Base-by-base conservation (phyloP, 768 basidiomycete genomes). In the Boletellus ananiceps region DNA sequence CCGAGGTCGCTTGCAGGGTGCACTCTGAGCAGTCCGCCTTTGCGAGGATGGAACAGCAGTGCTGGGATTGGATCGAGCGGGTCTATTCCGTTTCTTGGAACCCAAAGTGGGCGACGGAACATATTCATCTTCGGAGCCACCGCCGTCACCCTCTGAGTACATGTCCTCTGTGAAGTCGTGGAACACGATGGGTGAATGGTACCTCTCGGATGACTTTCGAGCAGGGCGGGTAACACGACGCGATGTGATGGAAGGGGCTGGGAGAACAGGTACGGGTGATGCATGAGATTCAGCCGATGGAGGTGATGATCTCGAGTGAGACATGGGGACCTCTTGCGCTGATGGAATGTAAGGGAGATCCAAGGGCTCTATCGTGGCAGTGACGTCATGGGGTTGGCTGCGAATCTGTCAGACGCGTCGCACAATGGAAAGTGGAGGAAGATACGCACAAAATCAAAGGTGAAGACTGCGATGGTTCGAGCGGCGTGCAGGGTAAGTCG, bases 101-200 rank as follows among this genome's bases (percentile, higher is more conserved):
- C 50, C 62, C 35, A 67, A 52, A 32, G 50, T 46, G 33, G 71
- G 65, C 2, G 73, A 70, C 4, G 78, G 75, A 23, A 71, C 18
- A 50, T 79, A 77, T 51, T 77, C 74, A 42, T 75, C 74, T 50
- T 75, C 76, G 3, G 67, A 60, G 8, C 60, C 70, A 48, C 71
- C 66, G 8, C 63, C 70, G n/a, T 71, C 70, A 51, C 70, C 69
- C 38, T 75, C 68, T 25, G 61, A 61, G 48, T 71, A 62, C 6
- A 49, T 63, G 21, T 72, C 71, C 15, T 67, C 60, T 16, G 63
- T 64, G 13, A 50, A 36, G 39, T 60, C 55, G 14, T 34, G 40
- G 23, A 32, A 41, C 23, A 40, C 38, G 25, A 37, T 33, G 31
- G 46, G 43, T 7, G 25, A 41, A 38, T 15, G 32, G 31, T 38